Evolutionary conservation across 164 flowering plant species (phyloP).

Genomic region (Aristolochia contorta): DNA sequence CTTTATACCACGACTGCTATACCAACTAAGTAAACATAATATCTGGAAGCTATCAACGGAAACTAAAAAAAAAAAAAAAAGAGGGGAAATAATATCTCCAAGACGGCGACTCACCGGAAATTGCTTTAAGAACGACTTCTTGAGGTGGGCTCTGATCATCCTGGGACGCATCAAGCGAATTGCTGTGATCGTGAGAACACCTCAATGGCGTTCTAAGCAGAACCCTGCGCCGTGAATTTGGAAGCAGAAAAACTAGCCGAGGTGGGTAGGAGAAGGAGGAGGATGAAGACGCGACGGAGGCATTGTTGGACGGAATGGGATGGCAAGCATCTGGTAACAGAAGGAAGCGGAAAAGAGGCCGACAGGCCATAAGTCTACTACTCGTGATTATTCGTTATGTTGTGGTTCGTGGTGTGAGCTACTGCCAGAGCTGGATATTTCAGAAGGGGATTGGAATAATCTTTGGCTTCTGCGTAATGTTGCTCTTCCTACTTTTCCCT

Average conservation of each 20-base stretch:
- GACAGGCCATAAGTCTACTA: slow-evolving; percentile 24
- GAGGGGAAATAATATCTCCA: too few relatives aligned
- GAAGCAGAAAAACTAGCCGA: slow-evolving; percentile 10
- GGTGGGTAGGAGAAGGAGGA: background rate
- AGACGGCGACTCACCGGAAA: slow-evolving; percentile 2
- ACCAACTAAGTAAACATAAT: too few relatives aligned
- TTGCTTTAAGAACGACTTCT: slow-evolving; percentile 76
- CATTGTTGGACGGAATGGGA: slow-evolving; percentile 13
- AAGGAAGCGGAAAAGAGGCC: slow-evolving; percentile 33
- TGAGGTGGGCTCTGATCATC: slow-evolving; percentile 80
- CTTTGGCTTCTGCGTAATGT: too few relatives aligned
- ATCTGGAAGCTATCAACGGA: too few relatives aligned
- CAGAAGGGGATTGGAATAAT: too few relatives aligned
- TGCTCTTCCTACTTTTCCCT: too few relatives aligned
- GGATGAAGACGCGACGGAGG: background rate
- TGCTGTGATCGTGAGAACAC: slow-evolving; percentile 25
- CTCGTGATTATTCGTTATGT: background rate
- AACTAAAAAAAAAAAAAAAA: too few relatives aligned
- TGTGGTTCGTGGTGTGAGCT: background rate
- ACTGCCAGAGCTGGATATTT: too few relatives aligned
- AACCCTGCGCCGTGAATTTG: slow-evolving; percentile 10
- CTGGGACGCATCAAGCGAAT: slow-evolving; percentile 12
- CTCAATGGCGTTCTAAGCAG: slow-evolving; percentile 12
- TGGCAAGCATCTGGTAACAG: slow-evolving; percentile 37
- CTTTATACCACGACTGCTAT: too few relatives aligned